These are phyloP conservation scores for Pichia exigua DNA, from an alignment of 805 yeast species.

Conservation along the genomic window DNA sequence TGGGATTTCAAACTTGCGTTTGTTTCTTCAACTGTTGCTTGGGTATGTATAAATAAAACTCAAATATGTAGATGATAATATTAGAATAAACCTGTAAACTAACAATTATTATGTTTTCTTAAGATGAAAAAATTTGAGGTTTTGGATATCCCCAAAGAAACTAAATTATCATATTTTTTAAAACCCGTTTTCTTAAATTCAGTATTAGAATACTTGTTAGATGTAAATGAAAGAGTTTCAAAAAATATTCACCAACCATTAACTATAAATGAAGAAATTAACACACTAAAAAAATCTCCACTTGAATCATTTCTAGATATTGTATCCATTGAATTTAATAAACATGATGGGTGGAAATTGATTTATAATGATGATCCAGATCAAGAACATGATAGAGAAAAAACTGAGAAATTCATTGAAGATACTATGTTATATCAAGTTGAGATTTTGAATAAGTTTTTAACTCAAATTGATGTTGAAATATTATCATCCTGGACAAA, in stretches of 20 bases:
- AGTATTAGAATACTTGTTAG: slow-evolving; percentile 15
- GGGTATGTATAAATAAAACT: slow-evolving; percentile 4
- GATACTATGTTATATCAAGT: not conserved
- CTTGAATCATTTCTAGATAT: slow-evolving; percentile 3
- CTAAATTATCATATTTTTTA: slow-evolving; percentile 3
- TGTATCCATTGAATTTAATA: slow-evolving; percentile 3
- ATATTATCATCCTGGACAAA: slow-evolving; percentile 8
- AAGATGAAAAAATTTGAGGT: slow-evolving; percentile 6
- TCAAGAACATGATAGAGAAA: not conserved
- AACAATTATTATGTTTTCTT: not conserved
- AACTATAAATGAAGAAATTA: not conserved
- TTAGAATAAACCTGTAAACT: not conserved
- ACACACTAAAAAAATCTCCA: not conserved
- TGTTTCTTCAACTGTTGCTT: slow-evolving; percentile 7
- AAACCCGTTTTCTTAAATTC: slow-evolving; percentile 15
- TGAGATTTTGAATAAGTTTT: slow-evolving; percentile 1
- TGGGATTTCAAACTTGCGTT: slow-evolving; percentile 1
- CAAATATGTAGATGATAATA: not conserved
- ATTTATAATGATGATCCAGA: not conserved
- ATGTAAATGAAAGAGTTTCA: slow-evolving; percentile 12
- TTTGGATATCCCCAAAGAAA: slow-evolving; percentile 3
- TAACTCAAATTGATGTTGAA: slow-evolving; percentile 5
- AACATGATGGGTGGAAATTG: not conserved
- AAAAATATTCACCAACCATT: not conserved
- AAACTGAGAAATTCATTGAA: not conserved